Evolutionary conservation across 129 eudicot species (phyloP), one percentile per base, ranked within the genome.

Genomic region (Arctium minus): DNA sequence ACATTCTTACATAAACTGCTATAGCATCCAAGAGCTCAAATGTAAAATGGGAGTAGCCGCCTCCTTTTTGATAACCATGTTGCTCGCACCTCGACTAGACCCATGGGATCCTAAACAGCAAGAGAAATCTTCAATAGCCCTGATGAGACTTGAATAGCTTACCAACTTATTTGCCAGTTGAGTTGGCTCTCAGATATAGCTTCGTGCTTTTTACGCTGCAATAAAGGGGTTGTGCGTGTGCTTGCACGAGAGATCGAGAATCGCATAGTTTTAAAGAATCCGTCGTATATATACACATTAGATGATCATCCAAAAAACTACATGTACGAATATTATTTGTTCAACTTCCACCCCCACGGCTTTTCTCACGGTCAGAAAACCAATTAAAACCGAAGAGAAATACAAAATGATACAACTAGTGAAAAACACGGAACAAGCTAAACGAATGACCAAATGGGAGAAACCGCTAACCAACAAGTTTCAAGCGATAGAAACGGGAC

Each of bases 321-420:
- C 84, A 84, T 79, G 30, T 37, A 78, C 68, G 39, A 64, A 44
- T 53, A 46, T 77, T 69, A 73, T 73, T 37, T 11, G 71, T 84
- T 65, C 83, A 40, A 67, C 80, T 42, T 76, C 53, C 64, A 53
- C 40, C 74, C 48, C 74, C 22, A 46, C 70, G 38, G 85, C 75
- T 76, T 73, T 79, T 84, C 84, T 79, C 76, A 79, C 65, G 48
- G 67, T 79, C 22, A 79, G 40, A 65, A 84, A 73, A 84, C 80
- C 50, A 84, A 42, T 37, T 60, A 60, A 72, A 82, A 79, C 70
- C 74, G 39, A 69, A 42, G 70, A 17, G 37, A 73, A 44, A 65
- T 84, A 79, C 87, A 84, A 84, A 73, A 79, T 74, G 69, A 73
- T 73, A 84, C 84, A 73, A 65, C 46, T 67, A 72, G 44, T 40